Evolutionary conservation across 495 filamentous ascomycete genomes (phyloP).

Genomic region (Aspergillus ostianus): DNA sequence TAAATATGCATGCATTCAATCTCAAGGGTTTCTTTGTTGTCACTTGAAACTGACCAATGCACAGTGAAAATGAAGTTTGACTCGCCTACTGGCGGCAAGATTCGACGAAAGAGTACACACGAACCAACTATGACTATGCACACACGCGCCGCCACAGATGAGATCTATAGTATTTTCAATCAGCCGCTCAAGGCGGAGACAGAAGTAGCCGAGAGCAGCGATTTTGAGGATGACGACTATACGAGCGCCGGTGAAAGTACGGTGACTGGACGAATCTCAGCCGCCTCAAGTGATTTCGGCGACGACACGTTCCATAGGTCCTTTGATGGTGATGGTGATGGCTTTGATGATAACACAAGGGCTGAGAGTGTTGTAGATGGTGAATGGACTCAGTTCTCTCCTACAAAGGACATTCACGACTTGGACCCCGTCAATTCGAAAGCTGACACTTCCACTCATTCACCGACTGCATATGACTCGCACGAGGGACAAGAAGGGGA

Average conservation of each 20-base stretch:
- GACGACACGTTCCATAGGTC: constrained; percentile 55
- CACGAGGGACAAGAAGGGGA: constrained; percentile 26
- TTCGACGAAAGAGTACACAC: constrained; percentile 67
- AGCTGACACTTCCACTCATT: constrained; percentile 24
- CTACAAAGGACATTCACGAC: constrained; percentile 66
- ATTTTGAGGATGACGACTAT: constrained; percentile 71
- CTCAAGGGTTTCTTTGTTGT: background rate
- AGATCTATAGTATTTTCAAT: constrained; percentile 96
- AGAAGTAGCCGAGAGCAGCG: constrained; percentile 50
- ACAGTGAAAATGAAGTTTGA: constrained; percentile 88
- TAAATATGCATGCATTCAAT: background rate
- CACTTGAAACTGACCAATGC: constrained; percentile 20
- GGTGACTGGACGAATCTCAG: constrained; percentile 66
- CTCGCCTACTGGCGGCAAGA: constrained; percentile 76
- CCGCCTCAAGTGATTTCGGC: constrained; percentile 60
- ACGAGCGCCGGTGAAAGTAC: constrained; percentile 81
- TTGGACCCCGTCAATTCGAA: constrained; percentile 24
- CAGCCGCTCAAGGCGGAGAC: constrained; percentile 69
- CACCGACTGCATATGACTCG: constrained; percentile 30
- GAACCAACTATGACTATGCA: constrained; percentile 98
- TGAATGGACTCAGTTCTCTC: constrained; percentile 85
- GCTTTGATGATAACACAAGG: constrained; percentile 43
- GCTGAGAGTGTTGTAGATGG: constrained; percentile 60
- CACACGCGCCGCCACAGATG: constrained; percentile 91
- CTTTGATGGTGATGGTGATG: constrained; percentile 47